phyloP scores from a whole-genome alignment of 1,284 basidiomycete genomes.

The Heterobasidion irregulare region DNA sequence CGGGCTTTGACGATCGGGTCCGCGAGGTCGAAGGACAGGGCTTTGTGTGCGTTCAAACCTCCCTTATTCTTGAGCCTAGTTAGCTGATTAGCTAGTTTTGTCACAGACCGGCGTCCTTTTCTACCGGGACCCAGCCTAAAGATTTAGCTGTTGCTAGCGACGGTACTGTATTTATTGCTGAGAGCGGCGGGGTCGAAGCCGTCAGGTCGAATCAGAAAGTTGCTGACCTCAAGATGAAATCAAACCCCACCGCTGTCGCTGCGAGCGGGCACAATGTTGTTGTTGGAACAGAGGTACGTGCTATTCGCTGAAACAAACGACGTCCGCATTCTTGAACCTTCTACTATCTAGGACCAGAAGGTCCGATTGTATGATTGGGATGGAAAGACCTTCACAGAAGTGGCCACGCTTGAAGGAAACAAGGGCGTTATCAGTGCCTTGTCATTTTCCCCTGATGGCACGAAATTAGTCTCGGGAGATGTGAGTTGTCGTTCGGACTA shows the following conservation, averaged over 20 bases:
- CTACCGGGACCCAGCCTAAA: slow-evolving; percentile 67
- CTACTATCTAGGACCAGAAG: slow-evolving; percentile 53
- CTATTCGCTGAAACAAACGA: not conserved
- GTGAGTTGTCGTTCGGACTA: slow-evolving; percentile 31
- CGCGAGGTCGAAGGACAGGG: slow-evolving; percentile 48
- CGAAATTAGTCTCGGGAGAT: slow-evolving; percentile 74
- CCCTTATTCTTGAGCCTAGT: not conserved
- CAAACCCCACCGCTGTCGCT: slow-evolving; percentile 50
- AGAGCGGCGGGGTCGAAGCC: slow-evolving; percentile 59
- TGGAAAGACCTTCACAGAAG: slow-evolving; percentile 49
- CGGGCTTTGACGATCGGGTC: slow-evolving; percentile 77
- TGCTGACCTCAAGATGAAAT: slow-evolving; percentile 44
- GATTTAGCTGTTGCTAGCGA: slow-evolving; percentile 54
- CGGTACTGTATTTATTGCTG: slow-evolving; percentile 67
- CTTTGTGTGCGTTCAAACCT: slow-evolving; percentile 47
- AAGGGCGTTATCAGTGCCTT: slow-evolving; percentile 69
- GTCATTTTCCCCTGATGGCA: slow-evolving; percentile 76
- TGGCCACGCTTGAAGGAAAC: slow-evolving; percentile 57
- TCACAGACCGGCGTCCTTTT: slow-evolving; percentile 35
- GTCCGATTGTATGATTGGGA: slow-evolving; percentile 69
- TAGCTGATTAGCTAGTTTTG: not conserved
- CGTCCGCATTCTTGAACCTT: not conserved
- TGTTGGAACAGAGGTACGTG: slow-evolving; percentile 62
- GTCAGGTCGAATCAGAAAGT: slow-evolving; percentile 61
- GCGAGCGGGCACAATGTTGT: slow-evolving; percentile 49